Conservation (phyloP, 345 rosid species). For the Eucalyptus victrix region DNA sequence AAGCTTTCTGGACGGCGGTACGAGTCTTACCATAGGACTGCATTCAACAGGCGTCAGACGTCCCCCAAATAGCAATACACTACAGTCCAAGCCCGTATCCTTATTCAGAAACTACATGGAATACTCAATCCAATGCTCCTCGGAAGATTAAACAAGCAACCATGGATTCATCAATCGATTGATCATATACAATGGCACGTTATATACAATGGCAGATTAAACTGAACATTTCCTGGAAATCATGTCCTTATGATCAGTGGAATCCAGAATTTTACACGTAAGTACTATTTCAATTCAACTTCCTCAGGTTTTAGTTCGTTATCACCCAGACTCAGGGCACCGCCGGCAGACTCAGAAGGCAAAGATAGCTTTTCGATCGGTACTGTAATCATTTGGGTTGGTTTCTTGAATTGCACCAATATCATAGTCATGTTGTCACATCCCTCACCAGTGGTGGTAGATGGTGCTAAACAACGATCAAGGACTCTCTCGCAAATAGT, state of each 20-base stretch:
- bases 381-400: not conserved
- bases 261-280: not conserved
- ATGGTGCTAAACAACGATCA: conserved; percentile 84
- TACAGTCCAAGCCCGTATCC: not conserved
- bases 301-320: not conserved
- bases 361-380: conserved; percentile 23
- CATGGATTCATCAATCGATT: not conserved
- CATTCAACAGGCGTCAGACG: not conserved
- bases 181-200: not conserved
- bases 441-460: conserved; percentile 77
- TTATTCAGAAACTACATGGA: not conserved
- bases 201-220: not conserved
- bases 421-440: conserved; percentile 99
- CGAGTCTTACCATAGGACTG: not conserved
- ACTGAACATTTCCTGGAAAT: not conserved
- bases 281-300: not conserved
- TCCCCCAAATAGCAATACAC: not conserved
- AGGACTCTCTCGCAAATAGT: conserved; percentile 75
- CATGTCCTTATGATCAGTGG: not conserved
- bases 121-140: not conserved
- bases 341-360: not conserved
- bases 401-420: conserved; percentile 83
- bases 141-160: not conserved
- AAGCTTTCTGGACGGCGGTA: not conserved
- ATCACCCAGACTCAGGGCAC: not conserved